Evolutionary conservation across 106 monocot species (phyloP), one percentile per base, ranked within the genome.

Genomic region (Amphibolis antarctica): DNA sequence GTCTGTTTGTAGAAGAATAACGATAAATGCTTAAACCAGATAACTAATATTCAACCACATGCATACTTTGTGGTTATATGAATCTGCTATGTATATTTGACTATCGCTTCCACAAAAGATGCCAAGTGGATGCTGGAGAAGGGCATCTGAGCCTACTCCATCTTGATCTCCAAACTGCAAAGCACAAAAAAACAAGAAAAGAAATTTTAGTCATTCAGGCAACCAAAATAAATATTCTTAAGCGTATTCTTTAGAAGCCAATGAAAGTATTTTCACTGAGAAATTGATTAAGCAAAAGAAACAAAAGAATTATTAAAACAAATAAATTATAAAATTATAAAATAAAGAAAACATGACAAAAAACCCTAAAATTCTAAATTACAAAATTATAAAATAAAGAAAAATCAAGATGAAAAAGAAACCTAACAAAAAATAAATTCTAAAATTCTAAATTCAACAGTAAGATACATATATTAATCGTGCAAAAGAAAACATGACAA

Each of bases 21-120:
- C 36, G 7, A 7, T 36, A 36, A 36, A 36, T 36, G 4, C 7
- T 7, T 36, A 36, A 2, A 36, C 2, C 36, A 36, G 10, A 9
- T 23, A 52, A 0, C 19, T 52, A 22, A 20, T 20, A 52, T 20
- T 52, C 10, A 56, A 17, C 56, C 25, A 56, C 24, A 56, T 56
- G 10, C 7, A 7, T 78, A 96, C 96, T 86, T 96, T 96, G 77
- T 96, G 96, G 69, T 96, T 96, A 53, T 96, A 96, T 27, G 90
- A 96, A 70, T 96, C 96, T 23, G 90, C 79, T 56, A 90, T 72
- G 69, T 96, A 96, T 53, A 87, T 74, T 62, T 80, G 78, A 67
- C 73, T 69, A 78, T 90, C 78, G 60, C 66, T 74, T 11, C 80
- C 78, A 57, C 74, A 82, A 22, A 74, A 65, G 20, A 90, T 56